A percentile compares a stretch with the other conserved stretches of the same genome.
Evolutionary conservation across 257 asterid genomes (phyloP).

Genomic region (Eucommia ulmoides): DNA sequence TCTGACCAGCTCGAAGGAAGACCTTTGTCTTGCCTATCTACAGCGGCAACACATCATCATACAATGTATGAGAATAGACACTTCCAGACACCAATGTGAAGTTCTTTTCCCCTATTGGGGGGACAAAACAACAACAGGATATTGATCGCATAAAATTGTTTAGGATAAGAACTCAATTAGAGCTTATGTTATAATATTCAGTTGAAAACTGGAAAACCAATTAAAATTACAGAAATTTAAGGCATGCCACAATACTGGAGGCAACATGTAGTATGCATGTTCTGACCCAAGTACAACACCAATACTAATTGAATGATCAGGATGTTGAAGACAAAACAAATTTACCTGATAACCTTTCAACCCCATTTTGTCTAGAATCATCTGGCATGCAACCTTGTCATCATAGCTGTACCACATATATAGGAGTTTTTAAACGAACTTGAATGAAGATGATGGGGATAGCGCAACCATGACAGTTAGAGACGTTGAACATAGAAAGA

Average conservation of each 20-base stretch:
- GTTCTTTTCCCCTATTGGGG: not conserved
- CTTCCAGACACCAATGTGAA: not conserved
- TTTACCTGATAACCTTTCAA: slow-evolving; percentile 84
- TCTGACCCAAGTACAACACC: not conserved
- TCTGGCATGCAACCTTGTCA: slow-evolving; percentile 79
- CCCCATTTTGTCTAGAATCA: slow-evolving; percentile 86
- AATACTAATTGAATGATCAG: not conserved
- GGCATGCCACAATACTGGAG: not conserved
- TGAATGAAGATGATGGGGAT: not conserved
- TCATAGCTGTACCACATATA: slow-evolving; percentile 44
- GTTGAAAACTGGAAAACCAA: not conserved
- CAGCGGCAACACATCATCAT: slow-evolving; percentile 17
- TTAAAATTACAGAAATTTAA: not conserved
- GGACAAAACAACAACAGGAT: not conserved
- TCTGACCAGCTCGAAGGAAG: slow-evolving; percentile 98
- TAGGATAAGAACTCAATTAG: too few species aligned
- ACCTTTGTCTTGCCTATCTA: slow-evolving; percentile 98
- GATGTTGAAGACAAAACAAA: not conserved
- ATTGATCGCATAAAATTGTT: too few species aligned
- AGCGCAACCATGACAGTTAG: too few species aligned
- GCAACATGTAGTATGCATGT: too few species aligned
- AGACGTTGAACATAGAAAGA: not conserved
- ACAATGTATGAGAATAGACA: not conserved
- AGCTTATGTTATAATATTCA: not conserved
- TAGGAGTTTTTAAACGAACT: not conserved